phyloP scores from a whole-genome alignment of 176 grass and related monocot species.

The Eremochloa ophiuroides region DNA sequence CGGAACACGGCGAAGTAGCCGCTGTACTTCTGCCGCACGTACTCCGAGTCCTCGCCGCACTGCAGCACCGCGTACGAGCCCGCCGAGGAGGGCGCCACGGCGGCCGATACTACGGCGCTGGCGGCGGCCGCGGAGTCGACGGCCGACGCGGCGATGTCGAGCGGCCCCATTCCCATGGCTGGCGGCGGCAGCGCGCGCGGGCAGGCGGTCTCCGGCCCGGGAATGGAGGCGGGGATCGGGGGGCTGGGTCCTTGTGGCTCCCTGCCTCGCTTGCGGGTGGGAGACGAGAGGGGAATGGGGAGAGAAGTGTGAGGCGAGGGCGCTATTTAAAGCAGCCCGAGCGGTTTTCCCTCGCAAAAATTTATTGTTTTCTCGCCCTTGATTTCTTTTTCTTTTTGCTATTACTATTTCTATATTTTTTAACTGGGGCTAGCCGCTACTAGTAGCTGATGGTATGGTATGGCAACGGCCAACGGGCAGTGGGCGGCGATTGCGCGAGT shows the following conservation, averaged over 20 bases:
- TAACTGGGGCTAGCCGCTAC: background rate
- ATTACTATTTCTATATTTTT: no score
- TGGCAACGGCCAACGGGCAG: background rate
- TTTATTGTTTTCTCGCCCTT: background rate
- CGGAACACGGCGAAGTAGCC: conserved; percentile 86
- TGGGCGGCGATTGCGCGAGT: no score
- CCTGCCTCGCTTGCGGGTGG: background rate
- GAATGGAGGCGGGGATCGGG: conserved; percentile 16
- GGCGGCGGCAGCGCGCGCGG: background rate
- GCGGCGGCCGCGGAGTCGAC: background rate
- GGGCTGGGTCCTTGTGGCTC: background rate
- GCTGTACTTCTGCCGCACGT: conserved; percentile 67
- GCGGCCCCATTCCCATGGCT: conserved; percentile 48
- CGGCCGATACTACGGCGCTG: no score
- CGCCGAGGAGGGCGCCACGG: background rate
- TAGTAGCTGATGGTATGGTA: background rate
- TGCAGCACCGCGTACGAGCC: conserved; percentile 60
- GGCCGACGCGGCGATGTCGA: background rate
- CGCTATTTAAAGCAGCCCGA: background rate
- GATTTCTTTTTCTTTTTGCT: background rate
- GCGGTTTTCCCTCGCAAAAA: background rate
- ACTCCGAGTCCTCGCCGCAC: conserved; percentile 89
- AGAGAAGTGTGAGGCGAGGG: background rate
- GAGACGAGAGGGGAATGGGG: no score
- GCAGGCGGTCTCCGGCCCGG: background rate